phyloP scores from a whole-genome alignment of 371 early-diverging fungal species.

The Mucor lusitanicus region DNA sequence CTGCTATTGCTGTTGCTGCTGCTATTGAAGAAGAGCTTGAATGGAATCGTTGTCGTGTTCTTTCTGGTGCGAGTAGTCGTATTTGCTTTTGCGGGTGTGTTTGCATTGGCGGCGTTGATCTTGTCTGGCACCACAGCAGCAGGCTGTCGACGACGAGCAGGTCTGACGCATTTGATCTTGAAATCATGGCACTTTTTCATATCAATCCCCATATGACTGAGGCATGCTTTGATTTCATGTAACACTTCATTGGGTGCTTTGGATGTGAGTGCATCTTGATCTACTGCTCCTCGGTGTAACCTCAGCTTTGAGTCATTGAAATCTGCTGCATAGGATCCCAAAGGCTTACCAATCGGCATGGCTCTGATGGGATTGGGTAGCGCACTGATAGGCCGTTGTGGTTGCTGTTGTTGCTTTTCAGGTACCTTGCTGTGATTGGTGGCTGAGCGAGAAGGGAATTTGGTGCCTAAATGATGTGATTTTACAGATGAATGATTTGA shows the following conservation, averaged over 20 bases:
- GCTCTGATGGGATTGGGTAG: conserved; percentile 23
- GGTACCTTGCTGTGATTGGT: neutral
- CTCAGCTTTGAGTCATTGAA: conserved; percentile 59
- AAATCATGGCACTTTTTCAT: conserved; percentile 69
- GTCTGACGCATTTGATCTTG: conserved; percentile 72
- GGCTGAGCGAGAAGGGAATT: neutral
- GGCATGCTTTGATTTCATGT: conserved; percentile 63
- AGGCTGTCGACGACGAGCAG: conserved; percentile 31
- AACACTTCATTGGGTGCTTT: conserved; percentile 74
- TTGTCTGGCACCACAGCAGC: neutral
- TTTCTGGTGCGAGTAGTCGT: conserved; percentile 10
- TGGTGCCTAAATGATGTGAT: conserved; percentile 11
- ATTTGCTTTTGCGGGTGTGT: conserved; percentile 7
- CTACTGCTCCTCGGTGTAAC: conserved; percentile 79
- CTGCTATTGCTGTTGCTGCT: neutral
- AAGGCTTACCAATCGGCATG: conserved; percentile 23
- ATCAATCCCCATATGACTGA: conserved; percentile 70
- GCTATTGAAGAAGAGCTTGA: conserved; percentile 4
- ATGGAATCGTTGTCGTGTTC: conserved; percentile 14
- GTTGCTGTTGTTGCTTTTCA: conserved; percentile 51
- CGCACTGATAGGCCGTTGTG: conserved; percentile 14
- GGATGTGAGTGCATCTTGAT: conserved; percentile 73
- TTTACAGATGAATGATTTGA: neutral
- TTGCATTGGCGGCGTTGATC: conserved; percentile 5
- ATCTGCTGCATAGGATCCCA: conserved; percentile 17